Evolutionary conservation across 371 early-diverging fungal species (phyloP).

Genomic region (Mortierella sp.): DNA sequence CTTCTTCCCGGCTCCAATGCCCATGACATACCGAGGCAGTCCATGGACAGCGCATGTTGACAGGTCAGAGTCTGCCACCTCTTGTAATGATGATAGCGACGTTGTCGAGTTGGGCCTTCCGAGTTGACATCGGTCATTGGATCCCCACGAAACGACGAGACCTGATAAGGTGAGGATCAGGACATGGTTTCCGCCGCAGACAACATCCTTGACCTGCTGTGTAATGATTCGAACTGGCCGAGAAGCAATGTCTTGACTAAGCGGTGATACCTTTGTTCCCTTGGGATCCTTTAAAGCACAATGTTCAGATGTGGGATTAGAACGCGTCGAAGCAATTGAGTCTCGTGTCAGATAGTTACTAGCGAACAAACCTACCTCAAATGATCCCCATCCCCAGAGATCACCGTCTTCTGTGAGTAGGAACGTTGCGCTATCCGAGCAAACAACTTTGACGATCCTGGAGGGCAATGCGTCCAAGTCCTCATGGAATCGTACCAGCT

Average conservation of each 20-base stretch:
- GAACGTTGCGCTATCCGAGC: constrained; percentile 37
- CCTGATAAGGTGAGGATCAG: constrained; percentile 21
- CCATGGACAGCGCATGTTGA: constrained; percentile 25
- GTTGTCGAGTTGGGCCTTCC: constrained; percentile 10
- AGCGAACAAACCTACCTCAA: constrained; percentile 13
- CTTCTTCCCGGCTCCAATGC: constrained; percentile 35
- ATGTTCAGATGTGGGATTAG: too few species aligned
- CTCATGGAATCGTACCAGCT: constrained; percentile 15
- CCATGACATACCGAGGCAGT: constrained; percentile 17
- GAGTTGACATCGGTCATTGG: constrained; percentile 39
- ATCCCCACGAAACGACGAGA: constrained; percentile 44
- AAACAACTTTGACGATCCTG: constrained; percentile 22
- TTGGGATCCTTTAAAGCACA: constrained; percentile 28
- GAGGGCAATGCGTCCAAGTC: constrained; percentile 2
- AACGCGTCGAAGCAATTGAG: background rate
- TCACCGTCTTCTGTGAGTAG: constrained; percentile 31
- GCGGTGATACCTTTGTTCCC: constrained; percentile 9
- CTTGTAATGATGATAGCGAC: background rate
- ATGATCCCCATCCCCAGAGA: constrained; percentile 47
- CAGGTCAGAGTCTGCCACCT: constrained; percentile 6
- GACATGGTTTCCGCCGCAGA: constrained; percentile 41
- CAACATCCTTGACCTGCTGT: constrained; percentile 25
- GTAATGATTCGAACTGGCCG: constrained; percentile 20
- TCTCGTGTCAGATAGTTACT: background rate
- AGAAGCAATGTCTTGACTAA: constrained; percentile 1